phyloP scores from a whole-genome alignment of 208 protist genomes.

The Pavlovales sp. region DNA sequence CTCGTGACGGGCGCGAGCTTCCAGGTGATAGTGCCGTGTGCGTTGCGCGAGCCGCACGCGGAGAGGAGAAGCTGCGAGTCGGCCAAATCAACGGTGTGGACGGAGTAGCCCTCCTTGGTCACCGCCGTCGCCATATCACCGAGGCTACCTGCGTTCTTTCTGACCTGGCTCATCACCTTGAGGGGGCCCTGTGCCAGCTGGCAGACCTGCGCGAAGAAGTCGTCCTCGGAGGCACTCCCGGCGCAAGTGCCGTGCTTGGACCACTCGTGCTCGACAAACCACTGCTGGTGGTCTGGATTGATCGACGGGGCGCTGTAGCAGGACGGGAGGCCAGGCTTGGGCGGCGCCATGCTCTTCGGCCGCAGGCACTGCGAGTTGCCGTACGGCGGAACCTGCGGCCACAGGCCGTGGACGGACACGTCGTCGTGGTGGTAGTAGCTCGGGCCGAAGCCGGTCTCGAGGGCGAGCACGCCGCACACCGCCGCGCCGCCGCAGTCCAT shows the following conservation, averaged over 20 bases:
- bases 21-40: no score
- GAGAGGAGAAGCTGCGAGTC: not conserved
- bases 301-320: not conserved
- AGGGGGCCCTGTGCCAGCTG: not conserved
- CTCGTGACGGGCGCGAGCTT: no score
- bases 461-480: slow-evolving; percentile 3
- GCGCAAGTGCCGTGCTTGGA: slow-evolving; percentile 12
- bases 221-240: not conserved
- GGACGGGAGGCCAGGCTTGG: not conserved
- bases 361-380: not conserved
- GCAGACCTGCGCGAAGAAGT: slow-evolving; percentile 22
- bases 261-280: slow-evolving; percentile 4
- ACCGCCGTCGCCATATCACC: not conserved
- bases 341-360: not conserved
- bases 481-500: not conserved
- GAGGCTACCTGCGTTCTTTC: not conserved
- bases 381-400: not conserved
- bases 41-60: no score
- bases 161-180: not conserved
- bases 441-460: not conserved
- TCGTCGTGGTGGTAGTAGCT: not conserved
- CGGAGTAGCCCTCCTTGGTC: no score
- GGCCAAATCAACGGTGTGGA: not conserved
- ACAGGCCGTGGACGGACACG: slow-evolving; percentile 4
- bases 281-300: not conserved